Evolutionary conservation across 176 grass and related monocot species (phyloP), one percentile per base, ranked within the genome.

Genomic region (Oryza coarctata): DNA sequence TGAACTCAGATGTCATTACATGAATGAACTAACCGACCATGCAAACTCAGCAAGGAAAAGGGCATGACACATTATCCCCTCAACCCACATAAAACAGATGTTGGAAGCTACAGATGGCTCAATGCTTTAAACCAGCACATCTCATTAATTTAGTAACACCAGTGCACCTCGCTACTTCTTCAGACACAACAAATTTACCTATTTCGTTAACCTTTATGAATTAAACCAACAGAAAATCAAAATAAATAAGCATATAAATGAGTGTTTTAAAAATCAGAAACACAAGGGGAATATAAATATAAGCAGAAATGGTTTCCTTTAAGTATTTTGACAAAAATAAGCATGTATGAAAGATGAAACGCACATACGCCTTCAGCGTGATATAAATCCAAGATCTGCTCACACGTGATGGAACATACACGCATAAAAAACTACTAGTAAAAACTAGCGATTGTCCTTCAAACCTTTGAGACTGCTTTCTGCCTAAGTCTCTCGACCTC

Each of bases 401-500:
- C 13, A 78, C 3, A 65, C 65, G 40, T 79, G 39, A 39, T 74
- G 32, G 45, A 43, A 62, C 32, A 70, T 74, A 40, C 6, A 9
- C 26, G 2, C 78, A 71, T 57, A 49, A 83, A 83, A 60, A 63
- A 64, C 30, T 80, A 73, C 35, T 73, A 86, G 12, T 62, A 23
- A 82, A 76, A 81, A 88, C 2, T 14, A 63, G 66, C n/a, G 34
- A 62, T 65, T 43, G 29, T 58, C 86, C 39, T 90, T 65, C 84
- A 68, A 85, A 97, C 94, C 94, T 97, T 97, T n/a, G 94, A 91
- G 80, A 97, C 91, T 65, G 91, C 89, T 89, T 97, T 97, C 81
- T 94, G 94, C 71, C 94, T 45, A 52, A 97, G 79, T 78, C 89
- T 97, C 82, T 97, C 94, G 52, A 91, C 84, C 86, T 97, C 91